A percentile compares a stretch with the other conserved stretches of the same genome.
phyloP scores from a whole-genome alignment of 495 filamentous ascomycete genomes.

The Astrothelium macrocarpum region DNA sequence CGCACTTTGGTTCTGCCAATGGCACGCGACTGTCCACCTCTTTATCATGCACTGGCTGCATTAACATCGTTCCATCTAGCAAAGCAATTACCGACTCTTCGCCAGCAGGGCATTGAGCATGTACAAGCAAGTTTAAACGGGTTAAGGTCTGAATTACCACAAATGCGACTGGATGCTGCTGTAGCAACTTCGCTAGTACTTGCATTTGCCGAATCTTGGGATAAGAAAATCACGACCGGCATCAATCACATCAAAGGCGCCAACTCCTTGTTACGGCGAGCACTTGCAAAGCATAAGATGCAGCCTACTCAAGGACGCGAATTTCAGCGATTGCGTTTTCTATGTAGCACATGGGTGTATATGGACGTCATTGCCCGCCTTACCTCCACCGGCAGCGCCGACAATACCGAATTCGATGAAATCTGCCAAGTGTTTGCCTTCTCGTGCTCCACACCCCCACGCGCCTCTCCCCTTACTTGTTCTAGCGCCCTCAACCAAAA shows the following conservation, averaged over 20 bases:
- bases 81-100: constrained; percentile 45
- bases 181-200: constrained; percentile 65
- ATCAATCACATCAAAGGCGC: constrained; percentile 65
- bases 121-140: constrained; percentile 53
- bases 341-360: constrained; percentile 73
- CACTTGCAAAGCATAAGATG: constrained; percentile 38
- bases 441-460: constrained; percentile 31
- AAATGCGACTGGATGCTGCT: constrained; percentile 56
- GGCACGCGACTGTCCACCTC: constrained; percentile 52
- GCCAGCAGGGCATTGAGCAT: constrained; percentile 61
- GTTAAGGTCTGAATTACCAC: constrained; percentile 23
- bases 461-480: constrained; percentile 3
- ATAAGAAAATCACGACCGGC: constrained; percentile 64
- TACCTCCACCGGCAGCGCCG: constrained; percentile 55
- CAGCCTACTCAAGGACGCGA: constrained; percentile 33
- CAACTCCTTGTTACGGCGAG: constrained; percentile 52
- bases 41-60: constrained; percentile 67
- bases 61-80: constrained; percentile 71
- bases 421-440: constrained; percentile 23
- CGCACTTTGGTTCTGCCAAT: constrained; percentile 64
- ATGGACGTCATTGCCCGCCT: constrained; percentile 74
- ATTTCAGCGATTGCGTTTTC: constrained; percentile 51
- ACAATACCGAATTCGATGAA: constrained; percentile 44
- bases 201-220: constrained; percentile 72
- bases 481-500: constrained; percentile 22